Evolutionary conservation across 345 rosid genomes (phyloP).

Genomic region (Eutrema yunnanense): DNA sequence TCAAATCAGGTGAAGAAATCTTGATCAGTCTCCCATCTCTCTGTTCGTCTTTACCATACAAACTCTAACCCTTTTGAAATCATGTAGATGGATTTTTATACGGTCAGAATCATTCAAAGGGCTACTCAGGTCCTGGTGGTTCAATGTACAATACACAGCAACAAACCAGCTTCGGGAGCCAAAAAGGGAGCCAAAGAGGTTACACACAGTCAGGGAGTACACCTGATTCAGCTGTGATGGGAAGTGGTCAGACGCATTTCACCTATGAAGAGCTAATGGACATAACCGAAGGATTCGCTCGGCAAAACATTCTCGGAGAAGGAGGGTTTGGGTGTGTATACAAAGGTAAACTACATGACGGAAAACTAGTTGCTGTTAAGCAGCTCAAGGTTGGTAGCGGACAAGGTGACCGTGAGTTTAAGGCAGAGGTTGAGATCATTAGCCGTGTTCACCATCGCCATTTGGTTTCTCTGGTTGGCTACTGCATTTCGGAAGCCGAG

Average conservation of each 20-base stretch:
- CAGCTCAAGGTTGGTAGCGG: constrained; percentile 96
- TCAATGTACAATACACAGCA: constrained; percentile 39
- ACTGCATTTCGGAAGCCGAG: constrained; percentile 56
- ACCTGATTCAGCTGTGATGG: constrained; percentile 45
- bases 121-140: constrained; percentile 32
- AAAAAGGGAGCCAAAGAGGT: constrained; percentile 23
- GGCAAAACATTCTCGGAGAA: constrained; percentile 73
- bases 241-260: constrained; percentile 50
- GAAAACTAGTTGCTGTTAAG: constrained; percentile 74
- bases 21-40: not conserved
- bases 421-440: constrained; percentile 92
- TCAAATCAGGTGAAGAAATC: constrained; percentile 43
- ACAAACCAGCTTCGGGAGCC: constrained; percentile 50
- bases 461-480: constrained; percentile 90
- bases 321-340: constrained; percentile 95
- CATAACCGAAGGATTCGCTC: constrained; percentile 72
- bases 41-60: not conserved
- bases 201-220: constrained; percentile 30
- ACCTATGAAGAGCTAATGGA: constrained; percentile 74
- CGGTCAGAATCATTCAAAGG: constrained; percentile 34
- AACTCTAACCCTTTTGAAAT: not conserved
- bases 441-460: constrained; percentile 94
- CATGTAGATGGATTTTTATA: constrained; percentile 50
- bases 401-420: constrained; percentile 94
- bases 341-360: constrained; percentile 52